A percentile compares a stretch with the other conserved stretches of the same genome.
Conservation (phyloP, 2,329 filamentous ascomycete genomes). For the Nannizziopsis arthrosporioides region DNA sequence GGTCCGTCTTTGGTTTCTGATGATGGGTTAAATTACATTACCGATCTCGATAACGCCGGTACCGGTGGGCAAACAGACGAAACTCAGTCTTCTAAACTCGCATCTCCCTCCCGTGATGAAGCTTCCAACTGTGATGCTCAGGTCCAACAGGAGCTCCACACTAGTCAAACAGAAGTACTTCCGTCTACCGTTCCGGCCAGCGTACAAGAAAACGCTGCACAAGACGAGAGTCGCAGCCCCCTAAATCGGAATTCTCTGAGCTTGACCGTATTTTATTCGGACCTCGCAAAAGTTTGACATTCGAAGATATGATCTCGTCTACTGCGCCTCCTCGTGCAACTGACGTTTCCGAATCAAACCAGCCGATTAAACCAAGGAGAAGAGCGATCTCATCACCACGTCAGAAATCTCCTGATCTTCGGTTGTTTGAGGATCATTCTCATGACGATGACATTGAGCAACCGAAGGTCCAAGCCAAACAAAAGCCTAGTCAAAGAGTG, state of each 20-base stretch:
- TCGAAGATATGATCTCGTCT: conserved; percentile 7
- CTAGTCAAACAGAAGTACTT: neutral
- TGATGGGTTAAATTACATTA: conserved; percentile 10
- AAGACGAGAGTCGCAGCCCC: conserved; percentile 8
- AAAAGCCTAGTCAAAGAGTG: neutral
- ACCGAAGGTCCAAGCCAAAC: neutral
- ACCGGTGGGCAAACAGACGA: neutral
- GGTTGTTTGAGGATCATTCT: neutral
- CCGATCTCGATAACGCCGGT: conserved; percentile 7
- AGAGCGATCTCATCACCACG: neutral
- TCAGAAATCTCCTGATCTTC: neutral
- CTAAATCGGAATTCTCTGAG: conserved; percentile 21
- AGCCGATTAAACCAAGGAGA: neutral
- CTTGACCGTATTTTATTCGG: conserved; percentile 3
- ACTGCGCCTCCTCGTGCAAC: conserved; percentile 1
- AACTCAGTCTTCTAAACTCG: neutral
- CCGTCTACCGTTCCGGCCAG: conserved; percentile 5
- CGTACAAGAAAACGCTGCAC: conserved; percentile 6
- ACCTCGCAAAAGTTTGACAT: neutral
- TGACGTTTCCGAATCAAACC: neutral
- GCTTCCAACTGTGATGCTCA: neutral
- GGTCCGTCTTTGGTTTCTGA: conserved; percentile 8
- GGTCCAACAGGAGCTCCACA: neutral
- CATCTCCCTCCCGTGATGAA: neutral
- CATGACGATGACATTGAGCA: neutral